Percentiles rank a stretch among this genome's conserved stretches.
Conservation (phyloP, 1,284 basidiomycete species). For the Malassezia pachydermatis region DNA sequence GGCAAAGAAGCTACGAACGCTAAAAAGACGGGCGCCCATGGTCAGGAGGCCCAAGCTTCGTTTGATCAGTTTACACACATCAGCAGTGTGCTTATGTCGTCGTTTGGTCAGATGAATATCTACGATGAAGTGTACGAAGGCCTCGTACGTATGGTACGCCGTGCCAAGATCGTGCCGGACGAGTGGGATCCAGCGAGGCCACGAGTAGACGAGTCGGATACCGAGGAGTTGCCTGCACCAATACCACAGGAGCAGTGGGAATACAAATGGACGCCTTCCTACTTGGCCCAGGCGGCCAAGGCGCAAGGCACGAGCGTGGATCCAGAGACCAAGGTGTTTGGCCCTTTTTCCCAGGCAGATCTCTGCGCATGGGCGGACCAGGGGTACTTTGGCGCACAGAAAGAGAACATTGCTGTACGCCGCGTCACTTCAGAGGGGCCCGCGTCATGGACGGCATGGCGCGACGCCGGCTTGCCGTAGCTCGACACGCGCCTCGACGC, state of each 20-base stretch:
- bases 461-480: constrained; percentile 3
- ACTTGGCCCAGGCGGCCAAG: constrained; percentile 29
- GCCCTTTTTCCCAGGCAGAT: constrained; percentile 29
- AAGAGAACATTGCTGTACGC: constrained; percentile 33
- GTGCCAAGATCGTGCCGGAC: constrained; percentile 31
- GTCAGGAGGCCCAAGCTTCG: neutral
- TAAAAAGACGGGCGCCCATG: constrained; percentile 1
- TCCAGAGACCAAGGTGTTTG: constrained; percentile 33
- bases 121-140: constrained; percentile 43
- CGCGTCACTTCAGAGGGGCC: neutral
- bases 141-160: constrained; percentile 31
- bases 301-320: constrained; percentile 18
- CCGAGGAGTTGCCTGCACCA: neutral
- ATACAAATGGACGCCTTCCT: constrained; percentile 40
- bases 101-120: constrained; percentile 35
- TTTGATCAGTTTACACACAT: constrained; percentile 36
- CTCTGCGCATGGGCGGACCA: constrained; percentile 30
- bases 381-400: constrained; percentile 39
- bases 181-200: constrained; percentile 37
- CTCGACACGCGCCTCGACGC: too few relatives aligned
- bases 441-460: constrained; percentile 7
- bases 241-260: constrained; percentile 18
- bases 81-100: constrained; percentile 35
- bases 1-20: constrained; percentile 54
- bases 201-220: constrained; percentile 8